phyloP scores from a whole-genome alignment of 768 basidiomycete species.

The Scleroderma citrinum region DNA sequence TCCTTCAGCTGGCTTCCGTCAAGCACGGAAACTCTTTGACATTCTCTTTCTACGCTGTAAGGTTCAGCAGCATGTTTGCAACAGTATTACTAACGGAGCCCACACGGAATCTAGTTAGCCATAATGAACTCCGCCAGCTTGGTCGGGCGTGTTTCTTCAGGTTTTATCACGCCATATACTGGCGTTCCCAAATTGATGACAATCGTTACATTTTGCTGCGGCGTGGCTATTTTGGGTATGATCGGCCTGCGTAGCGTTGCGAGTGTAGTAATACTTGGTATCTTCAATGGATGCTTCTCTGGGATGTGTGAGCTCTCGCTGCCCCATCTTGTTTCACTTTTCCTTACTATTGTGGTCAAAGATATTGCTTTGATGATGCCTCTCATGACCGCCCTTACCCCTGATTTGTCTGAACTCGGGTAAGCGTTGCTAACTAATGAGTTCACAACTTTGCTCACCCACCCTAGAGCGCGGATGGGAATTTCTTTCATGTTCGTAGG shows the following conservation, averaged over 20 bases:
- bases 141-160: constrained; percentile 46
- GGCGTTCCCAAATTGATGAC: constrained; percentile 42
- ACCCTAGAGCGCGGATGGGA: constrained; percentile 24
- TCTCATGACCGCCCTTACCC: constrained; percentile 38
- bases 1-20: constrained; percentile 48
- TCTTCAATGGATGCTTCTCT: constrained; percentile 43
- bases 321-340: background rate
- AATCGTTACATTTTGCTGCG: constrained; percentile 25
- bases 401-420: constrained; percentile 47
- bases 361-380: constrained; percentile 37
- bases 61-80: background rate
- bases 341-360: constrained; percentile 5
- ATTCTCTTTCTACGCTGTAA: constrained; percentile 55
- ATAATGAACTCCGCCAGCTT: constrained; percentile 48
- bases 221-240: constrained; percentile 38
- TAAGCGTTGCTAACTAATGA: constrained; percentile 8
- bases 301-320: constrained; percentile 32
- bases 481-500: constrained; percentile 8
- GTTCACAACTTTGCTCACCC: constrained; percentile 6
- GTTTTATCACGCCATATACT: constrained; percentile 34
- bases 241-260: constrained; percentile 32
- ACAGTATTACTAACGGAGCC: background rate
- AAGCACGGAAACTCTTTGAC: constrained; percentile 38
- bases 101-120: constrained; percentile 32
- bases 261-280: constrained; percentile 34